phyloP scores from a whole-genome alignment of 2,329 filamentous ascomycete species.

The Colletotrichum sublineola region DNA sequence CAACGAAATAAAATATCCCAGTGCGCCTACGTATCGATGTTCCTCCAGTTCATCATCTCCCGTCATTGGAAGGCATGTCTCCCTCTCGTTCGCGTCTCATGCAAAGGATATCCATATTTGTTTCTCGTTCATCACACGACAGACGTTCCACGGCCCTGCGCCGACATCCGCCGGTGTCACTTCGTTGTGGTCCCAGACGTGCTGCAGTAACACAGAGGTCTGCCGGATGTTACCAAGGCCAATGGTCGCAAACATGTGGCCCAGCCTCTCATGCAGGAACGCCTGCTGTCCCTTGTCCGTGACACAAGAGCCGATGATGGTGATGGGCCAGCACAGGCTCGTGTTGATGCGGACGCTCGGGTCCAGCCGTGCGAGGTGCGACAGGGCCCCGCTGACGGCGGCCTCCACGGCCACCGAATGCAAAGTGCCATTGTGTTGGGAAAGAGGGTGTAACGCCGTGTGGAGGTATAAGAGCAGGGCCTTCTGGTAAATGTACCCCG shows the following conservation, averaged over 20 bases:
- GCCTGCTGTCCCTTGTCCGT: slow-evolving; percentile 52
- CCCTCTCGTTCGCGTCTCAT: slow-evolving; percentile 43
- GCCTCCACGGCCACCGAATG: slow-evolving; percentile 14
- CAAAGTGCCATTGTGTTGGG: not conserved
- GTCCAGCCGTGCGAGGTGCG: slow-evolving; percentile 50
- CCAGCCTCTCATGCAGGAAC: slow-evolving; percentile 51
- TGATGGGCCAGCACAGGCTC: slow-evolving; percentile 56
- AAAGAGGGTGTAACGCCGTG: slow-evolving; percentile 26
- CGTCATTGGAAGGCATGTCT: not conserved
- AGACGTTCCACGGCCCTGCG: slow-evolving; percentile 59
- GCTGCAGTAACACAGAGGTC: slow-evolving; percentile 57
- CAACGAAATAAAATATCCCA: no score
- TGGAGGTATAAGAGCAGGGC: slow-evolving; percentile 59
- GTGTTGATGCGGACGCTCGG: slow-evolving; percentile 54
- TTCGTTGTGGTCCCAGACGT: slow-evolving; percentile 54
- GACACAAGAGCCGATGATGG: slow-evolving; percentile 55
- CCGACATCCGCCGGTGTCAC: slow-evolving; percentile 5
- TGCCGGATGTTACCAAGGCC: slow-evolving; percentile 61
- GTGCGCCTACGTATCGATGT: no score
- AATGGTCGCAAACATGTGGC: slow-evolving; percentile 53
- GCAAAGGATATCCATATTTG: slow-evolving; percentile 65
- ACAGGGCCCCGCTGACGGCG: slow-evolving; percentile 50
- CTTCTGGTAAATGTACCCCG: slow-evolving; percentile 60
- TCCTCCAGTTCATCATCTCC: not conserved
- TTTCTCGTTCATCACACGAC: slow-evolving; percentile 59